Evolutionary conservation across 129 eudicot species (phyloP), one percentile per base, ranked within the genome.

Genomic region (Chrysanthemum lavandulifolium): DNA sequence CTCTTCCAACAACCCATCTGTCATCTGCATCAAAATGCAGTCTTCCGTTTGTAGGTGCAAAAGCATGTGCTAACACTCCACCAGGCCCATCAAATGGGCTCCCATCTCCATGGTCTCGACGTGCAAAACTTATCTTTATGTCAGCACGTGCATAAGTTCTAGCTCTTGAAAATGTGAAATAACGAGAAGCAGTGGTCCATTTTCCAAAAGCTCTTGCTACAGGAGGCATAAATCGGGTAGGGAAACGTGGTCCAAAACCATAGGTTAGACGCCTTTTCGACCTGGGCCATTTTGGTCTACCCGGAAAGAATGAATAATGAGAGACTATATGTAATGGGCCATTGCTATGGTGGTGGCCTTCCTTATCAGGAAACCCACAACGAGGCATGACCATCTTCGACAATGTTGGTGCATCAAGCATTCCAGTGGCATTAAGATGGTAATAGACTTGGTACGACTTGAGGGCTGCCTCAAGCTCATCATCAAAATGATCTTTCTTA

Each of bases 31-130:
- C 76, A 1, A 18, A 82, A 65, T 72, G 79, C 1, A 77, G 50
- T 53, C 79, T 76, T 57, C 85, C 85, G 54, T 77, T 66, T n/a
- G 76, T 72, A 4, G 82, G 85, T 13, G 75, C 52, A 59, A 72
- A 76, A 12, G 85, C 74, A 66, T 76, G 82, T 7, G 80, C 85
- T 72, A 81, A 51, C 21, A 60, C 75, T 18, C 85, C 85, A 65
- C 82, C 82, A 1, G 55, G 82, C 36, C 82, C 82, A 7, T 72
- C 82, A 81, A 81, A 81, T 19, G 85, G 82, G 10, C 4, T n/a
- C 25, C 82, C 82, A 23, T 81, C 84, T 52, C 75, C 82, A 58
- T 23, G 85, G 66, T 55, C 21, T 65, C 74, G n/a, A 4, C 78
- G 70, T 10, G 23, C 16, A 56, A 81, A 81, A 40, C 60, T 61